These are phyloP conservation scores for Sporothrix variecibatus DNA, from an alignment of 2,329 filamentous ascomycete genomes.

Conservation along the genomic window DNA sequence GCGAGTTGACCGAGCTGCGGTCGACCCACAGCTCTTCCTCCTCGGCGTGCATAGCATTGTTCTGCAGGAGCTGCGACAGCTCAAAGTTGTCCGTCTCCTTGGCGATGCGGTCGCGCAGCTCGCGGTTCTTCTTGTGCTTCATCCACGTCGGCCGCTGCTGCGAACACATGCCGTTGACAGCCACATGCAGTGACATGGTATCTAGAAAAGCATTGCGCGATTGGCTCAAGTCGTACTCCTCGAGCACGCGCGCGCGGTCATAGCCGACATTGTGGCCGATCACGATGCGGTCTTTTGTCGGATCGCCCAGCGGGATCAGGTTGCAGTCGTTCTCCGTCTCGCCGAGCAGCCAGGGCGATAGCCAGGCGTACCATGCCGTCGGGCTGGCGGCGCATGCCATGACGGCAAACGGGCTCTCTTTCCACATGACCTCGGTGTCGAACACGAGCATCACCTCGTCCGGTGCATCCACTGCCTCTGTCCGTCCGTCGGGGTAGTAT, in stretches of 20 bases:
- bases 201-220: conserved; percentile 86
- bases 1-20: conserved; percentile 89
- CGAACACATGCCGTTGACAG: conserved; percentile 98
- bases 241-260: conserved; percentile 81
- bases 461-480: conserved; percentile 72
- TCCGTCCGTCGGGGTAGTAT: conserved; percentile 73
- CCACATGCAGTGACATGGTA: conserved; percentile 97
- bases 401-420: conserved; percentile 85
- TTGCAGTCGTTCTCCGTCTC: conserved; percentile 78
- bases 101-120: conserved; percentile 77
- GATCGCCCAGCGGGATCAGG: conserved; percentile 83
- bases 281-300: conserved; percentile 70
- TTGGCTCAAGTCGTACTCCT: conserved; percentile 86
- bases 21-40: conserved; percentile 97
- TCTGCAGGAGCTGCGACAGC: conserved; percentile 69
- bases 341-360: conserved; percentile 90
- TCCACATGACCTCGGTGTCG: conserved; percentile 96
- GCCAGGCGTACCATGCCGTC: conserved; percentile 93
- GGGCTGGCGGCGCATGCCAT: conserved; percentile 95
- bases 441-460: conserved; percentile 84
- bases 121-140: conserved; percentile 89
- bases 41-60: conserved; percentile 68
- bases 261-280: conserved; percentile 97
- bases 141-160: conserved; percentile 95
- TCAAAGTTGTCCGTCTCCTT: conserved; percentile 71